Evolutionary conservation across 1,284 basidiomycete genomes (phyloP).

Genomic region (Sanguinoderma infundibulare): DNA sequence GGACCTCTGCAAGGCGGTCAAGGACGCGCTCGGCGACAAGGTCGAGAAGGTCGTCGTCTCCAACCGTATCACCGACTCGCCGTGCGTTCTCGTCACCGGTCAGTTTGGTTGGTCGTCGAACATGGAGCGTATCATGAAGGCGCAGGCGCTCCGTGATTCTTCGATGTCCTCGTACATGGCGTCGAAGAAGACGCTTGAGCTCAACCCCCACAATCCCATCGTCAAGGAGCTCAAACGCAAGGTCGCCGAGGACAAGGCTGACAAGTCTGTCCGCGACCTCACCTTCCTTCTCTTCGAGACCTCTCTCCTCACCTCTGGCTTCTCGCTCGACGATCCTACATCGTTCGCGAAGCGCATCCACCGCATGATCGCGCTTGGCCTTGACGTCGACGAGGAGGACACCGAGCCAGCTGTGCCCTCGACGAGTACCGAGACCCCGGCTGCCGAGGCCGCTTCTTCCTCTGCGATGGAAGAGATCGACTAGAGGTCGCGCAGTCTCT

Average conservation of each 20-base stretch:
- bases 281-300: conserved; percentile 98
- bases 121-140: conserved; percentile 99
- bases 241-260: conserved; percentile 95
- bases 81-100: conserved; percentile 96
- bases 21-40: conserved; percentile 99
- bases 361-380: conserved; percentile 92
- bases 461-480: conserved; percentile 90
- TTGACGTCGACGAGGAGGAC: conserved; percentile 81
- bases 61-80: conserved; percentile 96
- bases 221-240: conserved; percentile 96
- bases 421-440: conserved; percentile 48
- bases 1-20: conserved; percentile 93
- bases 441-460: conserved; percentile 60
- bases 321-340: conserved; percentile 94
- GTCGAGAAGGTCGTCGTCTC: conserved; percentile 99
- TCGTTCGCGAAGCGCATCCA: conserved; percentile 97
- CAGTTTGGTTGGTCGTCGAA: conserved; percentile 99
- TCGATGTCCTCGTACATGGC: conserved; percentile 99
- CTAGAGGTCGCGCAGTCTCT: conserved; percentile 42
- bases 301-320: conserved; percentile 91
- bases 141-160: conserved; percentile 97
- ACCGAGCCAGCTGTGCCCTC: conserved; percentile 39
- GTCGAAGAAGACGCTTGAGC: conserved; percentile 98
- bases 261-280: conserved; percentile 97
- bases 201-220: conserved; percentile 95